phyloP scores from a whole-genome alignment of 2,329 filamentous ascomycete genomes.

The Arthrobotrys conoides region DNA sequence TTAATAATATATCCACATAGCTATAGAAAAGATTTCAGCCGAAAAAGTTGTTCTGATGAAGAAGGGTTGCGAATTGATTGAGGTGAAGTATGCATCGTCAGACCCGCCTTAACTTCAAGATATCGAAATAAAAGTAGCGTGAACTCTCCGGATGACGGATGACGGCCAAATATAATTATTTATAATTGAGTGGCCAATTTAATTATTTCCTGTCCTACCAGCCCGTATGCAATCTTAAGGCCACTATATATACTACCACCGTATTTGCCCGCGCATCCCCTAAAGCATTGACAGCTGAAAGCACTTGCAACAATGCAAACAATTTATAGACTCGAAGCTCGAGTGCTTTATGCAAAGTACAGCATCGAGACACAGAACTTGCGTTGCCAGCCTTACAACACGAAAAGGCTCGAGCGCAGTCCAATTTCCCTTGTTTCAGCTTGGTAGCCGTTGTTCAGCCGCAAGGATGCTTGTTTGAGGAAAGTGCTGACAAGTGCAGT shows the following conservation, averaged over 20 bases:
- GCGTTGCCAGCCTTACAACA: constrained; percentile 55
- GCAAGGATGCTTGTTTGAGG: constrained; percentile 49
- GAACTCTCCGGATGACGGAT: not conserved
- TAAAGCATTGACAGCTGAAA: not conserved
- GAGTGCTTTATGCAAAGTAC: not conserved
- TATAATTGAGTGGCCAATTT: not conserved
- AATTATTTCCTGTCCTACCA: not conserved
- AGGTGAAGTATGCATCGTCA: too few species aligned
- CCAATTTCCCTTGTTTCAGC: constrained; percentile 60
- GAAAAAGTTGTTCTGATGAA: not conserved
- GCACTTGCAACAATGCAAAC: not conserved
- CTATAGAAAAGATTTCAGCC: not conserved
- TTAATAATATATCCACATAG: not conserved
- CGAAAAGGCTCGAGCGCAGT: constrained; percentile 52
- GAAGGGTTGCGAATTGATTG: not conserved
- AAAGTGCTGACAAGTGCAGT: constrained; percentile 59
- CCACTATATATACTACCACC: not conserved
- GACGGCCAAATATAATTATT: not conserved
- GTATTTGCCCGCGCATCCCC: not conserved
- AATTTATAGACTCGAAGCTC: constrained; percentile 3
- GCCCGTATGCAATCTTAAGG: not conserved
- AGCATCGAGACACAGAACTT: constrained; percentile 1
- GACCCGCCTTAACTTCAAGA: not conserved
- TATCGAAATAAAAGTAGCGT: not conserved
- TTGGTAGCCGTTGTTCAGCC: constrained; percentile 57